These are phyloP conservation scores for Fusarium bactridioides DNA, from an alignment of 2,329 filamentous ascomycete species.

Conservation along the genomic window DNA sequence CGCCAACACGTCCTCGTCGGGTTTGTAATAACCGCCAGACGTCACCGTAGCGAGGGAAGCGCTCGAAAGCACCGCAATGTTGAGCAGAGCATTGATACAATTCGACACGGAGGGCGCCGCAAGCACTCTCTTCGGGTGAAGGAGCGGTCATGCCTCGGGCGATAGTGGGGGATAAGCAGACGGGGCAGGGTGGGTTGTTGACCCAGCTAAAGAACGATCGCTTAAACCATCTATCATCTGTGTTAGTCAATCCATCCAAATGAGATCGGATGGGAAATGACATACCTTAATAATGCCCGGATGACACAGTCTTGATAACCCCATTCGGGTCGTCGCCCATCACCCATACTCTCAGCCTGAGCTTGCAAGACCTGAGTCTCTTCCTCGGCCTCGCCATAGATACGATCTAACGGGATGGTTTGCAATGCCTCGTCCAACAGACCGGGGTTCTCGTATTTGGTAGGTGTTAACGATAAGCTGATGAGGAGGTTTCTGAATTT, in stretches of 20 bases:
- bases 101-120: constrained; percentile 87
- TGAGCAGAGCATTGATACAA: constrained; percentile 85
- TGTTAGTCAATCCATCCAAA: constrained; percentile 24
- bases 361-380: constrained; percentile 88
- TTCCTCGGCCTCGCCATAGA: constrained; percentile 94
- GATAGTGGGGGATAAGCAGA: constrained; percentile 83
- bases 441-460: constrained; percentile 95
- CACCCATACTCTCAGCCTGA: constrained; percentile 85
- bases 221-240: constrained; percentile 78
- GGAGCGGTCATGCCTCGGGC: constrained; percentile 84
- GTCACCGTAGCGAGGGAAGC: constrained; percentile 94
- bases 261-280: constrained; percentile 21
- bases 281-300: constrained; percentile 81
- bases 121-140: constrained; percentile 87
- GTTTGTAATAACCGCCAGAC: constrained; percentile 93
- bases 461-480: constrained; percentile 85
- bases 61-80: constrained; percentile 79
- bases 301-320: constrained; percentile 98
- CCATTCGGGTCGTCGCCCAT: constrained; percentile 84
- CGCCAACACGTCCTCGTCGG: constrained; percentile 83
- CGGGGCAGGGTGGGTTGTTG: constrained; percentile 88
- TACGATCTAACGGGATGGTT: constrained; percentile 85
- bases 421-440: constrained; percentile 90
- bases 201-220: constrained; percentile 95
- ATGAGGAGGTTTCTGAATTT: constrained; percentile 85